phyloP scores from a whole-genome alignment of 192 early-diverging fungal species.

The Coemansia sp. region DNA sequence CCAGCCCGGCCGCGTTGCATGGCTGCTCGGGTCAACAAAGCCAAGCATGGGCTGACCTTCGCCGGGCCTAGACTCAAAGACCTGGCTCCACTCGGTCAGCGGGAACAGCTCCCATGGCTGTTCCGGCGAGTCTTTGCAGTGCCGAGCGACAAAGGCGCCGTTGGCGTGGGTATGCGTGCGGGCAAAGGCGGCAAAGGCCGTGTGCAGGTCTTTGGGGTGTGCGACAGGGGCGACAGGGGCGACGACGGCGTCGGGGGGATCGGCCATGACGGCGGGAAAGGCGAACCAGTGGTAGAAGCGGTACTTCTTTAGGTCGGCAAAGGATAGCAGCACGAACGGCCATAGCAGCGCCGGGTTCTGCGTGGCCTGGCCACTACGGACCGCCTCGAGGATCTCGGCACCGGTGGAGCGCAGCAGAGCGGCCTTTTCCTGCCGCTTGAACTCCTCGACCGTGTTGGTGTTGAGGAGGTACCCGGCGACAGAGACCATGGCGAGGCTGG shows the following conservation, averaged over 20 bases:
- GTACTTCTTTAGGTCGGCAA: constrained; percentile 95
- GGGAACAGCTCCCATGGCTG: constrained; percentile 7
- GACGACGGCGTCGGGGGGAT: constrained; percentile 48
- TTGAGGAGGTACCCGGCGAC: constrained; percentile 58
- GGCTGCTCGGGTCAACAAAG: constrained; percentile 82
- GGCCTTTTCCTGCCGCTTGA: constrained; percentile 72
- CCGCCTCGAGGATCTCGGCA: constrained; percentile 58
- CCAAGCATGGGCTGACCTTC: constrained; percentile 48
- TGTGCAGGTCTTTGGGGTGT: constrained; percentile 17
- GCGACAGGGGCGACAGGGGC: constrained; percentile 4
- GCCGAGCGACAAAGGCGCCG: constrained; percentile 25
- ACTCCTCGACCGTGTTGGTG: constrained; percentile 94
- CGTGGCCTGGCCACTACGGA: constrained; percentile 60
- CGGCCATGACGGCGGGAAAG: constrained; percentile 78
- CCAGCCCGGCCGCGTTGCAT: constrained; percentile 80
- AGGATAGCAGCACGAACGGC: constrained; percentile 77
- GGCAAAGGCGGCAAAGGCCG: constrained; percentile 22
- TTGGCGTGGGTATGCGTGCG: neutral
- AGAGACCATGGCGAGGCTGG: constrained; percentile 2
- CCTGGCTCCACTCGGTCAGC: constrained; percentile 24
- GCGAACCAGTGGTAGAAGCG: constrained; percentile 93
- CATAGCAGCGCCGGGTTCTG: constrained; percentile 59
- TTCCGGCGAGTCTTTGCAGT: neutral
- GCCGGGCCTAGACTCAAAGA: too few species aligned
- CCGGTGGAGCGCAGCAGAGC: constrained; percentile 50